phyloP scores from a whole-genome alignment of 108 stramenopile genomes.

The Phaeodactylum tricornutum region DNA sequence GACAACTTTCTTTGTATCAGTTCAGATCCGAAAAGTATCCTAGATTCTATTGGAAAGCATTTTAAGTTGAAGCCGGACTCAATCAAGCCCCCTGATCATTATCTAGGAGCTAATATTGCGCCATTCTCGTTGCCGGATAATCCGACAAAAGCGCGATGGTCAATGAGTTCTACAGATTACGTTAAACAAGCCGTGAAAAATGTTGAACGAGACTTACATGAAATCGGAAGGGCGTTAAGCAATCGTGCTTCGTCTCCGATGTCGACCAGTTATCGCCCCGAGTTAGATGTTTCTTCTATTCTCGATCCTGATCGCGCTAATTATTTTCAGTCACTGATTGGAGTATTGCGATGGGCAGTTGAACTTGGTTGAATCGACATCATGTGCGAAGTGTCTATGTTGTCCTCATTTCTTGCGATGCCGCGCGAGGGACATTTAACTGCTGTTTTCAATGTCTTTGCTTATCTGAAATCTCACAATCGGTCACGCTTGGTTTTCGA shows the following conservation, averaged over 20 bases:
- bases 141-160: conserved; percentile 7
- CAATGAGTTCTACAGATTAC: conserved; percentile 14
- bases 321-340: conserved; percentile 26
- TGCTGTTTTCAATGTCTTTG: conserved; percentile 22
- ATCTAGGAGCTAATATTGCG: conserved; percentile 16
- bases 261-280: conserved; percentile 9
- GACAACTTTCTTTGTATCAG: conserved; percentile 19
- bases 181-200: conserved; percentile 18
- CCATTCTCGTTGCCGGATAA: conserved; percentile 6
- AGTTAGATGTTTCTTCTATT: conserved; percentile 11
- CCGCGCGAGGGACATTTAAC: conserved; percentile 35
- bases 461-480: conserved; percentile 12
- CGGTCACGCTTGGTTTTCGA: conserved; percentile 26
- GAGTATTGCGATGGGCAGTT: conserved; percentile 36
- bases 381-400: conserved; percentile 22
- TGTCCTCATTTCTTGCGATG: conserved; percentile 21
- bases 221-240: conserved; percentile 7
- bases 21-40: background rate
- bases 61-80: conserved; percentile 16
- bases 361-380: conserved; percentile 42
- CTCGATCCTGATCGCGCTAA: conserved; percentile 5
- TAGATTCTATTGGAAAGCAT: conserved; percentile 5
- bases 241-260: conserved; percentile 15
- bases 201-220: conserved; percentile 14
- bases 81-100: conserved; percentile 8